These are phyloP conservation scores for Cucurbita moschata DNA, from an alignment of 306 rosid genomes.

Conservation along the genomic window DNA sequence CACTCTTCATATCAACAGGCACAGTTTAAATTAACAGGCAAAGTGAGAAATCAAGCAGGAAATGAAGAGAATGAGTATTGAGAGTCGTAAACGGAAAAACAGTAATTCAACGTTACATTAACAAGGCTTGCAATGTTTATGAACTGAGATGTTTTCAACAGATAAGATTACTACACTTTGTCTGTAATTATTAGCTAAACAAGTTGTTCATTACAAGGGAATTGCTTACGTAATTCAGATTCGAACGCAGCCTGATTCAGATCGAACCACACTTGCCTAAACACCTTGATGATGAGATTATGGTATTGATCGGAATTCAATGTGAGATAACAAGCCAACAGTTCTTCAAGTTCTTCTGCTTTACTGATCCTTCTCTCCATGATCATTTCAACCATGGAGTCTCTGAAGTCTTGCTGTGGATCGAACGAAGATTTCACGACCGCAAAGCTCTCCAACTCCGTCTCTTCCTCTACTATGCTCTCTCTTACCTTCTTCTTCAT, in stretches of 20 bases:
- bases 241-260: constrained; percentile 30
- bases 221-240: constrained; percentile 16
- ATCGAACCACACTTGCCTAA: constrained; percentile 79
- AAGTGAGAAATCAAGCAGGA: not conserved
- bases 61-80: not conserved
- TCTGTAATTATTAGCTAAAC: constrained; percentile 5
- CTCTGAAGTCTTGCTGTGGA: constrained; percentile 75
- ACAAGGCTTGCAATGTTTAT: not conserved
- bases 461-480: constrained; percentile 6
- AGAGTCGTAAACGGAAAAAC: not conserved
- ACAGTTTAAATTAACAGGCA: not conserved
- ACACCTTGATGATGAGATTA: constrained; percentile 72
- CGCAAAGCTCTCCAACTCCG: constrained; percentile 51
- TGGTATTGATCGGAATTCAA: constrained; percentile 77
- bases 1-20: not conserved
- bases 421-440: constrained; percentile 62
- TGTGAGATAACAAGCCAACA: constrained; percentile 71
- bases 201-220: constrained; percentile 15
- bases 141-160: constrained; percentile 1
- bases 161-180: not conserved
- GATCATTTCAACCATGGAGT: constrained; percentile 94
- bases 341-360: constrained; percentile 71
- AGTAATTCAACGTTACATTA: not conserved
- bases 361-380: constrained; percentile 38
- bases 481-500: constrained; percentile 27